Evolutionary conservation across 2,329 filamentous ascomycete species (phyloP).

Genomic region (Colletotrichum somersetense): DNA sequence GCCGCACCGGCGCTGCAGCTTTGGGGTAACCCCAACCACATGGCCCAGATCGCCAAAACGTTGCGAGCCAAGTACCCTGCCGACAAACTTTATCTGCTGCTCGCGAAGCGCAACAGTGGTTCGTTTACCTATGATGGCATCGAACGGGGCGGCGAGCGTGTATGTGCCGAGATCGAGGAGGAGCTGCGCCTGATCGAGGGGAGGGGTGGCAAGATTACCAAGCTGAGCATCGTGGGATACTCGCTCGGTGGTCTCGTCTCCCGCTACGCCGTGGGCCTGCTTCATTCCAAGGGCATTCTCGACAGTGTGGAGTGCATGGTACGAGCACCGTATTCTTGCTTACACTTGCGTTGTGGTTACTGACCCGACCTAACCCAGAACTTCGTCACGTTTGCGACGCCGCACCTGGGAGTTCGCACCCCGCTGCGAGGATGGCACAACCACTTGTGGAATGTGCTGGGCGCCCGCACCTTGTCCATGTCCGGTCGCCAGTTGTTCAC

Average conservation of each 20-base stretch:
- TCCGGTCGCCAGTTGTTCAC: constrained; percentile 90
- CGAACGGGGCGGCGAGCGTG: constrained; percentile 75
- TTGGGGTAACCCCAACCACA: constrained; percentile 84
- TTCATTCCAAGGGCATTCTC: constrained; percentile 84
- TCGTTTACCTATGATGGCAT: constrained; percentile 80
- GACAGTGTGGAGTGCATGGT: constrained; percentile 84
- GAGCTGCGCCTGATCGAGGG: constrained; percentile 68
- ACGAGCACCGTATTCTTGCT: constrained; percentile 45
- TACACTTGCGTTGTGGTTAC: neutral
- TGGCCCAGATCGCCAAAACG: constrained; percentile 75
- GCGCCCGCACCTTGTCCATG: constrained; percentile 82
- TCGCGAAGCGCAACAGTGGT: constrained; percentile 79
- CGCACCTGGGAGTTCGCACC: constrained; percentile 81
- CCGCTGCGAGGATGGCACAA: constrained; percentile 76
- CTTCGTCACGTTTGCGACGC: constrained; percentile 92
- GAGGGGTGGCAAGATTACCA: constrained; percentile 78
- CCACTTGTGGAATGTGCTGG: constrained; percentile 85
- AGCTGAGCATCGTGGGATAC: constrained; percentile 90
- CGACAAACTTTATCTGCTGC: constrained; percentile 76
- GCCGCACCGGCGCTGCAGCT: constrained; percentile 59
- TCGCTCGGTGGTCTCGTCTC: constrained; percentile 89
- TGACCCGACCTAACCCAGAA: constrained; percentile 65
- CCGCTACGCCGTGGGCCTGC: constrained; percentile 86
- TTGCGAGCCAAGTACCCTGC: constrained; percentile 71
- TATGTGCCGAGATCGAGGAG: constrained; percentile 76